Base-by-base conservation (phyloP, 2,329 filamentous ascomycete genomes). In the Fragosphaeria purpurea region DNA sequence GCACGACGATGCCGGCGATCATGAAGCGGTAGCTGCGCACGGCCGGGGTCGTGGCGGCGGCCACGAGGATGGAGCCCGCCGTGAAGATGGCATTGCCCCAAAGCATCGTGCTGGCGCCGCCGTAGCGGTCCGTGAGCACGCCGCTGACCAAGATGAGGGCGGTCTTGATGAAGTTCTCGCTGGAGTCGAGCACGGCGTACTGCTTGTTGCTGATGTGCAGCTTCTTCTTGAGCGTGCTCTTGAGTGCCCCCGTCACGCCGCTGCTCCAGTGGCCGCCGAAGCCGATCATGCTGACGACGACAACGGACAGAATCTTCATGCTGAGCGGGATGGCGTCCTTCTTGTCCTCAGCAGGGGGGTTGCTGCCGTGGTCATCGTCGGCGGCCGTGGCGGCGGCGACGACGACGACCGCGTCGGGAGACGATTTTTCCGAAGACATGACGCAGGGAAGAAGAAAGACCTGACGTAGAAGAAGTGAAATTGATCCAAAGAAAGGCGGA, bases 81-180 rank as follows among this genome's bases (percentile, higher is more conserved):
- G 71, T 76, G 59, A 75, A 82, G 45, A 82, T 66, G n/a, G 70
- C 64, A 56, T 83, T 83, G n/a, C 79, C 79, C 59, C 73, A 82
- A 9, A 81, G 67, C 58, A 82, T 77, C 48, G 76, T 50, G 44
- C 41, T 43, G 68, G 30, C 78, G 32, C 79, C 79, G 2, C 79
- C 79, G 12, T 79, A 69, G 8, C 54, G 54, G 48, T 56, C 54
- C 5, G 54, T 56, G 75, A 82, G 59, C 2, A 79, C 55, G 1
- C 79, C 79, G 30, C 70, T 78, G 32, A 70, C 52, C 0, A 82
- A 61, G 22, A 82, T 77, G 3, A 82, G 61, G 0, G 71, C 66
- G 0, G 76, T 79, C 11, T 73, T 72, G 74, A 83, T 82, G 51
- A 82, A 83, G 57, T 82, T 72, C 55, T 81, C 75, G 42, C 77